phyloP scores from a whole-genome alignment of 495 filamentous ascomycete species.

The Lasiosphaeria hispida region DNA sequence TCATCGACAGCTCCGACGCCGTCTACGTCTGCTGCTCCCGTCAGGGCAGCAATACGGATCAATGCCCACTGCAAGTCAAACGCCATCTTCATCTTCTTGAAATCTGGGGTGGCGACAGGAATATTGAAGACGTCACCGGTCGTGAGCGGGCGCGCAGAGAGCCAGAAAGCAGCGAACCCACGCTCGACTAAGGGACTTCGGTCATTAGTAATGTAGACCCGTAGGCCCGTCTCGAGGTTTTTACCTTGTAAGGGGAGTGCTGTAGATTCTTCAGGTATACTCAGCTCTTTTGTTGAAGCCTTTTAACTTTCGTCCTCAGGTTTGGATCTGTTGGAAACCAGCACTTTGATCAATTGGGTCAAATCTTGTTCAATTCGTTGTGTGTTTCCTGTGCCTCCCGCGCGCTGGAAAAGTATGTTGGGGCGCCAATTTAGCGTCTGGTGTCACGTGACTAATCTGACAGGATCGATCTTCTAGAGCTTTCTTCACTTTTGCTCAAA shows the following conservation, averaged over 20 bases:
- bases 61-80: neutral
- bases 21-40: neutral
- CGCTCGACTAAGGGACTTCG: neutral
- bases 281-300: slow-evolving; percentile 1
- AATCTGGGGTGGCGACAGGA: neutral
- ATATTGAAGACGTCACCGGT: neutral
- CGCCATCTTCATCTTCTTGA: slow-evolving; percentile 1
- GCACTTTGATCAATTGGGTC: no score
- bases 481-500: slow-evolving; percentile 5
- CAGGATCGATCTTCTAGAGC: neutral
- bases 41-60: neutral
- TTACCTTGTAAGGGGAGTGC: no score
- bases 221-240: neutral
- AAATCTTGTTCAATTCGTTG: no score
- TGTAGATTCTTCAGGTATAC: neutral
- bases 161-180: neutral
- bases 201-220: neutral
- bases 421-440: no score
- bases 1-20: neutral
- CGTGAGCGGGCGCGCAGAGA: neutral
- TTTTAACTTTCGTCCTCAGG: slow-evolving; percentile 9
- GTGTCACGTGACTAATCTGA: no score
- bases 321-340: no score
- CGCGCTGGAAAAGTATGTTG: no score
- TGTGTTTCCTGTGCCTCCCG: no score